Conservation (phyloP, 768 basidiomycete species). For the Mycena latifolia region DNA sequence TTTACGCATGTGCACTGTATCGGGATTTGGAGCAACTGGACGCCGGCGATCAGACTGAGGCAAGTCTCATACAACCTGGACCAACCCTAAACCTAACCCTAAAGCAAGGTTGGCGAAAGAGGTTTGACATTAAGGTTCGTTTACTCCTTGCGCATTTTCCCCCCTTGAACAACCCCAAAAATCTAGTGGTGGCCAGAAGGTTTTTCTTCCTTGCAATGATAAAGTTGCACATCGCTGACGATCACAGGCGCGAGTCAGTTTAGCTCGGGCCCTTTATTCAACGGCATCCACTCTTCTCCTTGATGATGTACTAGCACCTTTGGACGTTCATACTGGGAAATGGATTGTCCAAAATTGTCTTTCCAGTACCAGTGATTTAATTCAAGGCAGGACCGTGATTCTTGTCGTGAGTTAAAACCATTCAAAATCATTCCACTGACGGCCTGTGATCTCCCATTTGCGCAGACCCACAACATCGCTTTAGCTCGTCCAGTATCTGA, state of each 20-base stretch:
- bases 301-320: slow-evolving; percentile 66
- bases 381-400: slow-evolving; percentile 57
- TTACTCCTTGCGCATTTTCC: not conserved
- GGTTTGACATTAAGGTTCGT: slow-evolving; percentile 57
- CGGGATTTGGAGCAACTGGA: slow-evolving; percentile 60
- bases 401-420: slow-evolving; percentile 47
- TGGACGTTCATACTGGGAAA: slow-evolving; percentile 65
- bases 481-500: slow-evolving; percentile 54
- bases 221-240: no score
- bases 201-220: no score
- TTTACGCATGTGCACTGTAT: slow-evolving; percentile 55
- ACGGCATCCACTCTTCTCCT: slow-evolving; percentile 64
- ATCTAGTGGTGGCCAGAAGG: slow-evolving; percentile 61
- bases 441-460: not conserved
- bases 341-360: slow-evolving; percentile 65
- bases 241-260: slow-evolving; percentile 56
- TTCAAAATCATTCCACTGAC: no score
- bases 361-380: slow-evolving; percentile 50
- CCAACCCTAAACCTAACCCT: no score
- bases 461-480: slow-evolving; percentile 60
- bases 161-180: not conserved
- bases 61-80: slow-evolving; percentile 37
- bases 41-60: slow-evolving; percentile 60
- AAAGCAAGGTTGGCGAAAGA: slow-evolving; percentile 56
- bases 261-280: slow-evolving; percentile 70